Evolutionary conservation across 2,329 filamentous ascomycete genomes (phyloP), one percentile per base, ranked within the genome.

Genomic region (Saccharata proteae): DNA sequence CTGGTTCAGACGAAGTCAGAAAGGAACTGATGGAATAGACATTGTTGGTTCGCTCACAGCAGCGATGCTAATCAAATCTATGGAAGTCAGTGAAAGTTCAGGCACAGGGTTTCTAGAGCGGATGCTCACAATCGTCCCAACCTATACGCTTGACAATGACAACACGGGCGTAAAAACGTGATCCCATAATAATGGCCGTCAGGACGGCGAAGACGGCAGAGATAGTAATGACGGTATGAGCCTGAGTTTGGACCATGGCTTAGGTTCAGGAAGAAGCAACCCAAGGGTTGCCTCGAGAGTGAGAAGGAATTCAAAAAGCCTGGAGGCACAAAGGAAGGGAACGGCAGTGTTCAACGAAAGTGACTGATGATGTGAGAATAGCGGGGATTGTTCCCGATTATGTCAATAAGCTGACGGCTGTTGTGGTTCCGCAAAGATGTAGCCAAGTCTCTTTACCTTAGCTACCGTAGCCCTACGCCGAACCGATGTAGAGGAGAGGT

Each of bases 101-200:
- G n/a, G n/a, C 7, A 21, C 14, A 16, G 12, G 7, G 11, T 25
- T 26, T 11, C 10, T 17, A 13, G 11, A 26, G 14, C 13, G 16
- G 11, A 8, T 8, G 12, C 32, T 30, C 6, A 35, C 51, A 45
- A 41, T 54, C 51, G 37, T 55, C 51, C 10, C 43, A 19, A 15
- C 48, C 48, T 6, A 54, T 37, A 4, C 39, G 42, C 35, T 49
- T 44, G 28, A 61, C 43, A 10, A 62, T 49, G 38, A 49, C 55
- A 11, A 59, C 35, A 4, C 59, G 50, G 14, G 59, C 50, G 40
- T 55, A 61, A 6, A 62, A 38, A 13, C 59, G 46, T 17, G 61
- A 42, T 17, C 32, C 30, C 16, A 63, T 41, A 11, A 58, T 51
- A 14, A 61, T 26, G 15, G 52, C 47, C 6, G 57, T 57, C 6